phyloP scores from a whole-genome alignment of 495 filamentous ascomycete species.

The Aspergillus biplanus region DNA sequence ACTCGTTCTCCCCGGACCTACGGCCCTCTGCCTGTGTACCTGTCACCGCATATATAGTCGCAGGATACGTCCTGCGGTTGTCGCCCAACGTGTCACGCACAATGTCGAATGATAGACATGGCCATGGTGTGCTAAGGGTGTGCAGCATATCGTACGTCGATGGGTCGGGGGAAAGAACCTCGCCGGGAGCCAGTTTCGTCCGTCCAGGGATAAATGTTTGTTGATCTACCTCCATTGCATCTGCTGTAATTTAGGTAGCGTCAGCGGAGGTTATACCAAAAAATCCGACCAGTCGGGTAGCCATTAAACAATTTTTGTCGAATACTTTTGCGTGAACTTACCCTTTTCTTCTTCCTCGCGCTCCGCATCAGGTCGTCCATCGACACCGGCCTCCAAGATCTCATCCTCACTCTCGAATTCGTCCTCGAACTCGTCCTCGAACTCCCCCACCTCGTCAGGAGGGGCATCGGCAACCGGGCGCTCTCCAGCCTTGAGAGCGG shows the following conservation, averaged over 20 bases:
- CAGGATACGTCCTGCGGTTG: slow-evolving; percentile 86
- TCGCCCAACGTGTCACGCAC: slow-evolving; percentile 86
- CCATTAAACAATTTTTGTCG: background rate
- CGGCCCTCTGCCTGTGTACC: slow-evolving; percentile 86
- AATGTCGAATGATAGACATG: slow-evolving; percentile 94
- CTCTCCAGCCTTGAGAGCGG: slow-evolving; percentile 69
- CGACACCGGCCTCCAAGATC: slow-evolving; percentile 90
- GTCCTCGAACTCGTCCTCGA: slow-evolving; percentile 30
- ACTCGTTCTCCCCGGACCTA: slow-evolving; percentile 80
- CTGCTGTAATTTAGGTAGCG: slow-evolving; percentile 49
- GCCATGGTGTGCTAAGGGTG: slow-evolving; percentile 88
- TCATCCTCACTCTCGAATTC: slow-evolving; percentile 72
- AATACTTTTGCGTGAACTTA: slow-evolving; percentile 33
- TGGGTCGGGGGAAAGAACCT: slow-evolving; percentile 86
- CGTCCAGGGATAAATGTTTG: slow-evolving; percentile 92
- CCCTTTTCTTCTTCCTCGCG: slow-evolving; percentile 81
- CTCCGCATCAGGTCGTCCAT: slow-evolving; percentile 90
- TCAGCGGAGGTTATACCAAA: background rate
- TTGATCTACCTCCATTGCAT: slow-evolving; percentile 88
- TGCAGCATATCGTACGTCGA: slow-evolving; percentile 97
- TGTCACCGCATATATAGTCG: slow-evolving; percentile 89
- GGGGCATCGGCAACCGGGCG: slow-evolving; percentile 55
- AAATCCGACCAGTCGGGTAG: background rate
- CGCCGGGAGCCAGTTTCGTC: slow-evolving; percentile 81
- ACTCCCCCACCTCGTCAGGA: slow-evolving; percentile 25